Evolutionary conservation across 2,329 filamentous ascomycete species (phyloP), one percentile per base, ranked within the genome.

Genomic region (Trichoderma gracile): DNA sequence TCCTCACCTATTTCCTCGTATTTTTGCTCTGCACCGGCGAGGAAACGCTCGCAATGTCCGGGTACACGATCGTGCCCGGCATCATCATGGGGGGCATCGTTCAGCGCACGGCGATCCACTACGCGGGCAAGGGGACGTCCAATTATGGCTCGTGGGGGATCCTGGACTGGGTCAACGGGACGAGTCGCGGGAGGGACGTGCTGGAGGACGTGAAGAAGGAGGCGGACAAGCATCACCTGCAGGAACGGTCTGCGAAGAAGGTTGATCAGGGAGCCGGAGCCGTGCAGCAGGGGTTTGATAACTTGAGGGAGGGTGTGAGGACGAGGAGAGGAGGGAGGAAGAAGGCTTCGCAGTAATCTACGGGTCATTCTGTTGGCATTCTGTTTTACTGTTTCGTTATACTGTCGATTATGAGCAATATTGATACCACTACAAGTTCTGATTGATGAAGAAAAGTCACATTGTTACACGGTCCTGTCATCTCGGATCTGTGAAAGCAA

Each of bases 1-100:
- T 92, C 4, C 79, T 92, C n/a, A 91, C 88, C 0, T 92, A 89
- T 77, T 82, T 91, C 63, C 71, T 90, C 12, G 84, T 91, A 67
- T 78, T 87, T 17, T 81, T 82, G 0, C 72, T 92, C 27, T 83
- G 84, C 67, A 89, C 88, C 3, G 71, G 87, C 0, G 87, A 92
- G 68, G 89, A 91, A 68, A 86, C 86, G 0, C 78, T 91, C 54
- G 79, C 86, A 30, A 86, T 86, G 75, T 90, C 86, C 0, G 89
- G 89, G 0, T 93, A 92, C 75, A 84, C 81, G 17, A 77, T 86
- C 7, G 75, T 85, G 0, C 83, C 83, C 0, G 83, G 83, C 1
- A 79, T 85, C 52, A 68, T 85, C 66, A 79, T 84, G 78, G 79
- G 82, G 47, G 82, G 82, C 10, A 80, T 85, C 65, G 71, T 79